These are phyloP conservation scores for Zymoseptoria pseudotritici DNA, from an alignment of 2,329 filamentous ascomycete species.

Conservation along the genomic window DNA sequence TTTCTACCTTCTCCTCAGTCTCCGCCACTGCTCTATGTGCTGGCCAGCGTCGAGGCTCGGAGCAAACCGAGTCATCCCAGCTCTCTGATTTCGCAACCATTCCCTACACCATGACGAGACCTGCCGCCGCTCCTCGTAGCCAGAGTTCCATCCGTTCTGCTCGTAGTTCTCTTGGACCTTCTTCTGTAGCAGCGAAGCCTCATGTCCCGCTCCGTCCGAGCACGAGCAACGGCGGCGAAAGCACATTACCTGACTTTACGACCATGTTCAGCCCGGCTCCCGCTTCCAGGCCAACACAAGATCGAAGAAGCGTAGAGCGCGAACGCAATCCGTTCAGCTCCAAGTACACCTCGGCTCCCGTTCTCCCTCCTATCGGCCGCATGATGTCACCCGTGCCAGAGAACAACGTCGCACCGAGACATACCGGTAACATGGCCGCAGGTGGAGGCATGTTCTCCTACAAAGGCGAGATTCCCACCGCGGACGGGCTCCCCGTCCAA, in stretches of 20 bases:
- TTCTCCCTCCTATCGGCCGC: slow-evolving; percentile 3
- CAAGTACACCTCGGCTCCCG: background rate
- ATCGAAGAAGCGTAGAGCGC: background rate
- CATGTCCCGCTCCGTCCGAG: background rate
- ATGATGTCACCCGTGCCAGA: slow-evolving; percentile 22
- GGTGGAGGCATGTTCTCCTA: slow-evolving; percentile 18
- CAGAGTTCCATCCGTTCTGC: background rate
- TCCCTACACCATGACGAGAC: background rate
- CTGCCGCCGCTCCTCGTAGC: background rate
- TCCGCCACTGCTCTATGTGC: background rate
- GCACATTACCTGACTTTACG: background rate
- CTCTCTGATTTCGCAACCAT: background rate
- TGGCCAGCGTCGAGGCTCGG: background rate
- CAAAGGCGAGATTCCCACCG: slow-evolving; percentile 21
- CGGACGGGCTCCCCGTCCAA: slow-evolving; percentile 5
- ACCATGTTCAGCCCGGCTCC: background rate
- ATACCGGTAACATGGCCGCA: slow-evolving; percentile 8
- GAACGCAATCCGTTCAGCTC: background rate
- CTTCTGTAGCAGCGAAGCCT: background rate
- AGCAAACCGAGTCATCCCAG: background rate
- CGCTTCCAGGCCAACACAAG: background rate
- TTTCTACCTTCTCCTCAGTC: background rate
- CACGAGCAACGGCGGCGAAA: background rate
- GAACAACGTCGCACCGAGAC: slow-evolving; percentile 11
- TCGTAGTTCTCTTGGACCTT: background rate